Conservation (phyloP, 2,329 filamentous ascomycete species). For the Aspergillus japonicus region DNA sequence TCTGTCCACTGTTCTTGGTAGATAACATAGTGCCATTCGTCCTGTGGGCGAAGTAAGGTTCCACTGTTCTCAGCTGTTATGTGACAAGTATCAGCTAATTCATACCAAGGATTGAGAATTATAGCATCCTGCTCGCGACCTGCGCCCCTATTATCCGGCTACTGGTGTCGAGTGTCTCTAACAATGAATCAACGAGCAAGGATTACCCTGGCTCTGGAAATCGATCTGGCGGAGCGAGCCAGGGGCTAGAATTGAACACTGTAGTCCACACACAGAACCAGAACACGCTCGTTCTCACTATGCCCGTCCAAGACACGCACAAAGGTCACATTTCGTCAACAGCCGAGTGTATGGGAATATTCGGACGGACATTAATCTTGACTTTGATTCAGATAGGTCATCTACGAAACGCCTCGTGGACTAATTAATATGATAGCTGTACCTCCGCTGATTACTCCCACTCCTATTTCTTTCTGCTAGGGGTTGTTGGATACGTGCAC, state of each 20-base stretch:
- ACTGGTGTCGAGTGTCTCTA: slow-evolving; percentile 24
- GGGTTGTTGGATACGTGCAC: too few relatives aligned
- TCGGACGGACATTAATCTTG: slow-evolving; percentile 33
- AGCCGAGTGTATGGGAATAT: slow-evolving; percentile 14
- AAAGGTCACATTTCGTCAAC: background rate
- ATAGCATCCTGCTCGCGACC: slow-evolving; percentile 37
- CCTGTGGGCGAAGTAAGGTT: slow-evolving; percentile 39
- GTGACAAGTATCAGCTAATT: background rate
- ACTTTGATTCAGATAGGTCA: slow-evolving; percentile 20
- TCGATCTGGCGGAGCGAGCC: slow-evolving; percentile 7
- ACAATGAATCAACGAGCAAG: slow-evolving; percentile 9
- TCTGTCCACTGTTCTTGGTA: background rate
- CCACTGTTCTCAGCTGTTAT: background rate
- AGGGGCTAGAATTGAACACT: slow-evolving; percentile 1
- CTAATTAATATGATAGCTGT: background rate
- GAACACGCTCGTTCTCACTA: slow-evolving; percentile 1
- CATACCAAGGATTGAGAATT: slow-evolving; percentile 36
- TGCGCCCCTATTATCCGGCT: slow-evolving; percentile 36
- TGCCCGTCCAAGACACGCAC: slow-evolving; percentile 9
- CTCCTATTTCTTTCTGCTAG: too few relatives aligned
- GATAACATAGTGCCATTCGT: slow-evolving; percentile 37
- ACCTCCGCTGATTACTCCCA: too few relatives aligned
- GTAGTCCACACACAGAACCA: slow-evolving; percentile 1
- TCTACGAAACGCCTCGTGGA: background rate
- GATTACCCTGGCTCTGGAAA: slow-evolving; percentile 23